Percentiles rank a stretch among this genome's conserved stretches.
These are phyloP conservation scores for Domatiomyces globalis DNA, from an alignment of 2,329 filamentous ascomycete species.

Conservation along the genomic window DNA sequence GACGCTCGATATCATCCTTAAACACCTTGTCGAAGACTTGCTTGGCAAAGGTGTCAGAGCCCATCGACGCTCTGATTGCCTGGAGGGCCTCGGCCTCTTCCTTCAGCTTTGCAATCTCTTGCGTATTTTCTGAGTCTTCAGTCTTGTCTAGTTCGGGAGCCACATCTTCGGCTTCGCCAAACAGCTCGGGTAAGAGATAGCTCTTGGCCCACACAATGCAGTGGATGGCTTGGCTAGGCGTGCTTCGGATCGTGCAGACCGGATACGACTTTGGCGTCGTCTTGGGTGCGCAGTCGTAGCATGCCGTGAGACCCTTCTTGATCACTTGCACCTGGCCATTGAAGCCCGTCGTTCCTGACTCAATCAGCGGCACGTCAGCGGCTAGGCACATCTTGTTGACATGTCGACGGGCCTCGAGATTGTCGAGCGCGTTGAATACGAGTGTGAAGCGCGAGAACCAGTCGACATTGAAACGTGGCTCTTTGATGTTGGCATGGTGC, in stretches of 20 bases:
- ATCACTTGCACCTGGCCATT: conserved; percentile 97
- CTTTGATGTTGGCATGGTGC: conserved; percentile 91
- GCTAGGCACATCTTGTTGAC: conserved; percentile 97
- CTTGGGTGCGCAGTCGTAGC: conserved; percentile 89
- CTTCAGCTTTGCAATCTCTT: conserved; percentile 77
- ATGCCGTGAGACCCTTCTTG: conserved; percentile 79
- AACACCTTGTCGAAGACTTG: conserved; percentile 91
- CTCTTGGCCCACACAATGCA: conserved; percentile 99
- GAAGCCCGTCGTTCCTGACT: conserved; percentile 95
- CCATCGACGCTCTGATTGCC: conserved; percentile 66
- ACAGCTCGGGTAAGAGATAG: conserved; percentile 89
- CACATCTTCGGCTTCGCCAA: conserved; percentile 80
- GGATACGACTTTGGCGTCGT: conserved; percentile 84
- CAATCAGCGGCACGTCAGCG: conserved; percentile 76
- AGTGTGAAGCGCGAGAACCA: conserved; percentile 74
- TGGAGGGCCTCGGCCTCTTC: conserved; percentile 73
- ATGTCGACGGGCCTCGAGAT: conserved; percentile 81
- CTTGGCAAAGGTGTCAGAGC: conserved; percentile 59
- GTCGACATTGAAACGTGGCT: conserved; percentile 65
- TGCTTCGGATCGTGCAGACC: conserved; percentile 93
- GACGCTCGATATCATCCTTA: conserved; percentile 63
- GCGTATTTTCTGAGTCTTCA: conserved; percentile 65
- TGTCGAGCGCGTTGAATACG: conserved; percentile 95
- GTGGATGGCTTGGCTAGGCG: conserved; percentile 89
- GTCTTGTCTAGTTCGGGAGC: conserved; percentile 64